Conservation (phyloP, 352 stramenopile species). For the Phytophthora capsici region DNA sequence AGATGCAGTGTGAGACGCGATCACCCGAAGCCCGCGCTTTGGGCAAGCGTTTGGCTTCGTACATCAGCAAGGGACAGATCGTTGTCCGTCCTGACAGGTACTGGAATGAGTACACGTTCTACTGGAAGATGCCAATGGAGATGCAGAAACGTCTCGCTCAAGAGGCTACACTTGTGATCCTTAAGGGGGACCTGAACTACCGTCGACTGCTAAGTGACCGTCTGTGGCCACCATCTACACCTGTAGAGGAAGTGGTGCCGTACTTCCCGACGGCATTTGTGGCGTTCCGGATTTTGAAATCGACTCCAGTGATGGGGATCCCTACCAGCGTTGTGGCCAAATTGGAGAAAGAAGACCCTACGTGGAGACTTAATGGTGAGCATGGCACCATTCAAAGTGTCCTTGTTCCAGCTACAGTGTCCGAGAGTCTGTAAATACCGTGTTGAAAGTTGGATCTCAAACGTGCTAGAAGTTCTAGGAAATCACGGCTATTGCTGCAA, state of each 20-base stretch:
- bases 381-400: slow-evolving; percentile 72
- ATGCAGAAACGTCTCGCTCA: slow-evolving; percentile 32
- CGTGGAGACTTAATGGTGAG: slow-evolving; percentile 68
- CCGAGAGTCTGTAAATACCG: not conserved
- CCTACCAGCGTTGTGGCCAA: slow-evolving; percentile 34
- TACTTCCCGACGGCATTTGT: slow-evolving; percentile 77
- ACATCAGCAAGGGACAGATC: slow-evolving; percentile 36
- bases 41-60: slow-evolving; percentile 44
- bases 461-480: too few relatives aligned
- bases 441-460: not conserved
- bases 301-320: slow-evolving; percentile 64
- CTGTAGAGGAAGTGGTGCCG: slow-evolving; percentile 81
- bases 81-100: slow-evolving; percentile 39
- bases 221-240: slow-evolving; percentile 85
- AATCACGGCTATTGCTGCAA: too few relatives aligned
- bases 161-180: slow-evolving; percentile 89
- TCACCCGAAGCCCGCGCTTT: slow-evolving; percentile 47
- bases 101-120: slow-evolving; percentile 77
- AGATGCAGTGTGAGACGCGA: slow-evolving; percentile 43
- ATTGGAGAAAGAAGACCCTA: slow-evolving; percentile 51
- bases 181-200: slow-evolving; percentile 98
- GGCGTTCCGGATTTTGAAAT: slow-evolving; percentile 73
- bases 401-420: slow-evolving; percentile 16
- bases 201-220: slow-evolving; percentile 93
- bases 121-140: slow-evolving; percentile 58